Conservation (phyloP, 139 green algal genomes). For the Desmodesmus armatus region DNA sequence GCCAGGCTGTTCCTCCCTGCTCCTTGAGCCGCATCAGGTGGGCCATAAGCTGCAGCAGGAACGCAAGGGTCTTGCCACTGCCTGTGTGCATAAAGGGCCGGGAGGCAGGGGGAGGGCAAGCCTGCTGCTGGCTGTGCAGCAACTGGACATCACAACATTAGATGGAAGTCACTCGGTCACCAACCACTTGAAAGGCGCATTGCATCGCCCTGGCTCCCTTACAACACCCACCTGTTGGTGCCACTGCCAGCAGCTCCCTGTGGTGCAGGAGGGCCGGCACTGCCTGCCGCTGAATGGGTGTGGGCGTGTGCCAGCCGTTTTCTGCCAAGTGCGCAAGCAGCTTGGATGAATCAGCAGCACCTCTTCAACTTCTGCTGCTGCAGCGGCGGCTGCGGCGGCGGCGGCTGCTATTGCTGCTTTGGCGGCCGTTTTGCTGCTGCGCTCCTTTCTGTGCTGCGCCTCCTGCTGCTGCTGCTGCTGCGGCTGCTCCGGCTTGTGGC, state of each 20-base stretch:
- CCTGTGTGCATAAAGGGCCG: too few species aligned
- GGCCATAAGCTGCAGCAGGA: slow-evolving; percentile 86
- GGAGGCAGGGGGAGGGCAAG: too few species aligned
- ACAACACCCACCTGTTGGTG: slow-evolving; percentile 91
- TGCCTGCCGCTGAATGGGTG: slow-evolving; percentile 94
- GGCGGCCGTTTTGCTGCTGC: not conserved
- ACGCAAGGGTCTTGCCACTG: slow-evolving; percentile 94
- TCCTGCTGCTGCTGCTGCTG: slow-evolving; percentile 10
- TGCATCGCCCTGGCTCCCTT: too few species aligned
- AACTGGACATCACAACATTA: too few species aligned
- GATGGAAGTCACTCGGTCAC: too few species aligned
- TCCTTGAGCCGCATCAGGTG: slow-evolving; percentile 39
- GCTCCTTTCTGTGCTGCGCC: not conserved
- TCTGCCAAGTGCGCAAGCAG: slow-evolving; percentile 45
- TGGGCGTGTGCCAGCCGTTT: slow-evolving; percentile 74
- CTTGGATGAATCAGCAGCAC: slow-evolving; percentile 9
- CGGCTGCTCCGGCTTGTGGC: not conserved
- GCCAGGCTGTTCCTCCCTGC: slow-evolving; percentile 32
- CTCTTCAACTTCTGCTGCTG: too few species aligned
- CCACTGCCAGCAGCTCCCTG: slow-evolving; percentile 86
- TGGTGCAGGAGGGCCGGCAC: slow-evolving; percentile 77
- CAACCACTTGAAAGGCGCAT: too few species aligned
- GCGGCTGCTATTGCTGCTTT: not conserved
- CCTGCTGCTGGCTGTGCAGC: too few species aligned
- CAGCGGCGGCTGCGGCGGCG: slow-evolving; percentile 2